Evolutionary conservation across 1,284 basidiomycete species (phyloP).

Genomic region (Cryptococcus amylolentus): DNA sequence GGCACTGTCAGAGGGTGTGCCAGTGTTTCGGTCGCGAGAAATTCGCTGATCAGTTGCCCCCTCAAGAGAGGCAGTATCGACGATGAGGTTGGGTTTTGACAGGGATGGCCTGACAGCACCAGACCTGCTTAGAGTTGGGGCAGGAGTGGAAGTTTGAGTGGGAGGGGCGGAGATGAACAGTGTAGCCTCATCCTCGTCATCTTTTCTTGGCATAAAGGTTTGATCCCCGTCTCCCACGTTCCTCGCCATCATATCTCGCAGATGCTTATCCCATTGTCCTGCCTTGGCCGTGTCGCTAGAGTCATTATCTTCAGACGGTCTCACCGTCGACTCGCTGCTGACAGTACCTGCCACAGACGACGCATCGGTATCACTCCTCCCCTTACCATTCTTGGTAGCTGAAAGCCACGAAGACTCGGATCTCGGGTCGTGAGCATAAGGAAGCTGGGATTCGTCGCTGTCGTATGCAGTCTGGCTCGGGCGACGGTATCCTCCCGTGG

Average conservation of each 20-base stretch:
- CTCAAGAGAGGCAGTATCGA: constrained; percentile 24
- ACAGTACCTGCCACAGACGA: constrained; percentile 24
- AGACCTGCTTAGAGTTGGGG: constrained; percentile 1
- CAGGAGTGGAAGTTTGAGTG: background rate
- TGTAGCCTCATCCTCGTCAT: constrained; percentile 37
- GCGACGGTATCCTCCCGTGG: constrained; percentile 15
- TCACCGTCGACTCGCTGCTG: constrained; percentile 33
- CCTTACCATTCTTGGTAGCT: constrained; percentile 8
- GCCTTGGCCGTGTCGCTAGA: constrained; percentile 37
- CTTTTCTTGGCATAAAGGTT: constrained; percentile 4
- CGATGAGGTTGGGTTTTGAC: constrained; percentile 30
- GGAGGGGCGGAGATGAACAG: constrained; percentile 28
- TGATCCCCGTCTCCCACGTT: constrained; percentile 11
- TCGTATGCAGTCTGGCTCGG: constrained; percentile 11
- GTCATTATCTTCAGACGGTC: constrained; percentile 18
- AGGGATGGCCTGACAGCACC: constrained; percentile 15
- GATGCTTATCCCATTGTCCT: constrained; percentile 30
- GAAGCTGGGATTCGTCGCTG: constrained; percentile 15
- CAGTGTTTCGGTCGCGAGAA: constrained; percentile 6
- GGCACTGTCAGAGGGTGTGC: constrained; percentile 30
- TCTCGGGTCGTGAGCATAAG: constrained; percentile 19
- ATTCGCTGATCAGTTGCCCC: background rate
- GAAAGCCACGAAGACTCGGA: constrained; percentile 24
- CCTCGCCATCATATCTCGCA: constrained; percentile 23
- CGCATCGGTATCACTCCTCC: constrained; percentile 21